Evolutionary conservation across 176 grass and related monocot genomes (phyloP), one percentile per base, ranked within the genome.

Genomic region (Carex parvula): DNA sequence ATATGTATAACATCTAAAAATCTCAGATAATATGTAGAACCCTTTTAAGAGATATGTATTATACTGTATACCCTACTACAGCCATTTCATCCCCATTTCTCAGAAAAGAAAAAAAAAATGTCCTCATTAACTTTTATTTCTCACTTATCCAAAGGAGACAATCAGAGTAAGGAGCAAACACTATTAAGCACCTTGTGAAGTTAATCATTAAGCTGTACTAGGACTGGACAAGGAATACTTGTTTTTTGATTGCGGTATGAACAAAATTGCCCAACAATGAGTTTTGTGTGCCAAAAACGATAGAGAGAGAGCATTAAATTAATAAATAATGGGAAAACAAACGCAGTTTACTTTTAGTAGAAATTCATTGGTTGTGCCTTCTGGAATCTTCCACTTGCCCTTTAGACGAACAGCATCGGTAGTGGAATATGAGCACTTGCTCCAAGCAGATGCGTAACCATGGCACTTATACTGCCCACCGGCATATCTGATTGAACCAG

Each of bases 391-490:
- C 95, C 92, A 98, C 65, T 93, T 98, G 22, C 67, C 90, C 85
- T 91, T 98, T 12, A 88, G 74, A 56, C 92, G 95, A 37, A 91
- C 89, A 65, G 92, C 91, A 78, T 92, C 83, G 33, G 62, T 98
- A 33, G 92, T 90, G 58, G 88, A 93, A 84, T 91, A 98, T 59
- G 92, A 82, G 84, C 92, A 98, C 80, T 91, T 94, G 79, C 92
- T 91, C 95, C 95, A 98, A 84, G 94, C 95, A 84, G 95, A 93
- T 56, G 94, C 88, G 71, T 94, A 86, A 84, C 92, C 95, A 90
- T 74, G 85, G 84, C 95, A 98, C 41, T 64, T 66, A 72, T 98
- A 98, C 57, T 86, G 90, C 57, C 95, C 91, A 60, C 86, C 85
- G 80, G 87, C 90, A 86, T 94, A 94, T 70, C 85, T 65, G 6